Base-by-base conservation (phyloP, 441 rosid species). In the Iberis amara region DNA sequence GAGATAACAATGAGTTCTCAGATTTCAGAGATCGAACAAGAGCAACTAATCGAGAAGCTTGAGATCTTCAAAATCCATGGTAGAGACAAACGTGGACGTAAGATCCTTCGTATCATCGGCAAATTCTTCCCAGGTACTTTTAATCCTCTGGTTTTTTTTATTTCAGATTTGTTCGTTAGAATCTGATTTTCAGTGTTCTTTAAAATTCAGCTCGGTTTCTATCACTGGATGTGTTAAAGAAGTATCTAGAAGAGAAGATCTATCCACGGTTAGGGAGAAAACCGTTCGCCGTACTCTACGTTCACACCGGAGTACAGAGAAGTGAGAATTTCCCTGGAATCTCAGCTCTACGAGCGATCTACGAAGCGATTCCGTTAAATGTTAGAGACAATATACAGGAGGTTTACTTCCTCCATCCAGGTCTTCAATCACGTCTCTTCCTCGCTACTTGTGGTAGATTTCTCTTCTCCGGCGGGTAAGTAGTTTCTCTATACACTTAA, bases 381-480 rank as follows among this genome's bases (percentile, higher is more conserved):
- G 76, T 81, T 7, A 79, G 70, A 83, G 75, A 75, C 10, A 76
- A 74, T 71, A 75, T 88, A 31, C 78, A 79, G 55, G 70, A 76
- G 35, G 78, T 87, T 39, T 79, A 87, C 66, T 87, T 87, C 40
- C 55, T 87, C 23, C 96, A 84, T 48, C 96, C 96, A 8, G 86
- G 78, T 11, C 75, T 87, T 1, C 94, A 82, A 11, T 56, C 89
- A 6, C 79, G 84, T 13, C 86, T 84, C 71, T 82, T 88, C 78
- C 84, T 88, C 11, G 91, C 94, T 40, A 82, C 91, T 11, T 74
- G 81, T 30, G 96, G 96, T 38, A 85, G 94, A 43, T 61, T 85
- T 12, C 64, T 85, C 6, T 82, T 88, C 72, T 72, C 74, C 65
- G 85, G 83, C 52, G 91, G 91, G 94, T 81, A 67, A 49, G 71